Evolutionary conservation across 768 basidiomycete genomes (phyloP), one percentile per base, ranked within the genome.

Genomic region (Suillus plorans): DNA sequence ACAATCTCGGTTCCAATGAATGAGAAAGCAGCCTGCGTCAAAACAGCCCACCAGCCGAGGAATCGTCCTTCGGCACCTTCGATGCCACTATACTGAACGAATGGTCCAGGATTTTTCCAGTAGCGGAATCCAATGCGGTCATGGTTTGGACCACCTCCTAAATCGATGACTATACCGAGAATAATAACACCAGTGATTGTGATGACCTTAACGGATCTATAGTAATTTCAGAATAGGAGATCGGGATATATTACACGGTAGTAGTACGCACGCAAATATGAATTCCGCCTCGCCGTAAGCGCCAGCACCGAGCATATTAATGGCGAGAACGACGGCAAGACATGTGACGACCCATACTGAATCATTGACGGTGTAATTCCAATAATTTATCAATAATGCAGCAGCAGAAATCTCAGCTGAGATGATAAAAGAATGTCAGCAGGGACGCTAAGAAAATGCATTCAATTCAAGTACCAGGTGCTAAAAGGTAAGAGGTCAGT

Each of bases 1-100:
- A 97, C 94, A 71, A 97, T 95, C 76, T 98, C 96, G 7, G 94
- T 95, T 20, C 95, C 96, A 66, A 95, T 94, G 75, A 83, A 96
- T 13, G 93, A 94, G 81, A 96, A 97, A 18, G 93, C 94, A 4
- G 96, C 96, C 68, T 95, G 91, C 13, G 88, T 88, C 78, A 96
- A 78, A 64, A 89, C 89, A 0, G 85, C 75, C 83, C 84, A 88
- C 79, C 82, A 88, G 31, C 85, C 89, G n/a, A 89, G 82, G 84
- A 97, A 97, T 31, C 81, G 86, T 12, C 95, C 95, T 69, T 84
- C 85, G 4, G 84, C 66, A 4, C 96, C 96, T 4, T 70, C 13
- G 28, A 94, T 92, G 5, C 75, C 80, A 18, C 80, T 18, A 70
- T 78, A 92, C 71, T 97, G 93, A 14, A 82, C 88, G 72, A 98